Evolutionary conservation across 208 protist genomes (phyloP), one percentile per base, ranked within the genome.

Genomic region (Vickermania spadyakhi): DNA sequence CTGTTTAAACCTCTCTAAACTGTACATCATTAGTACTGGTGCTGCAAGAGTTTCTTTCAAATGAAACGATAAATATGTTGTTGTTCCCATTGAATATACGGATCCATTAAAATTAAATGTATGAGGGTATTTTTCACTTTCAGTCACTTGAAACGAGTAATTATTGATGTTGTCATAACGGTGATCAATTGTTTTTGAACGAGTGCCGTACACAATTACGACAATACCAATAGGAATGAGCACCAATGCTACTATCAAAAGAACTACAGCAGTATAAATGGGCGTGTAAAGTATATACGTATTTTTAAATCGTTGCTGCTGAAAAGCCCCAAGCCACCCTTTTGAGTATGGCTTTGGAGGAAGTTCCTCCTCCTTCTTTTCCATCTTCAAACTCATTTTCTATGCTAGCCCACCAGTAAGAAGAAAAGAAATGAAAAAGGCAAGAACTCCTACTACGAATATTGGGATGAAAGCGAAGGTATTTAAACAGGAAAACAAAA

Each of bases 21-120:
- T 70, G 75, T 99, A 99, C 72, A 98, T 97, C 23, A 99, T 56
- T 70, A 96, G 98, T 23, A 99, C 70, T 7, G 97, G 97, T 11
- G 86, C 65, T 5, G 77, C 54, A 42, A 99, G 78, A 26, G 60
- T 91, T 21, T 86, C 66, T 1, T 14, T 4, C 0, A 98, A 29
- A 2, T 63, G 71, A 56, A 98, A 88, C 0, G 31, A 56, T 0
- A 89, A 54, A 1, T 45, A 22, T 2, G 80, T 78, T 2, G 62
- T 23, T 1, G 63, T 70, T 2, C 84, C 85, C 0, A 69, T 83
- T 1, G 68, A 73, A 21, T 76, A 72, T 1, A 49, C 68, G 13
- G 27, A 63, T 4, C 68, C 66, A 52, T 84, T 76, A 28, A 84
- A 81, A 2, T 58, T 28, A 63, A 79, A 89, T 26, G 73, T 60